These are phyloP conservation scores for Nitzschia sp. DNA, from an alignment of 108 stramenopile genomes.

Conservation along the genomic window DNA sequence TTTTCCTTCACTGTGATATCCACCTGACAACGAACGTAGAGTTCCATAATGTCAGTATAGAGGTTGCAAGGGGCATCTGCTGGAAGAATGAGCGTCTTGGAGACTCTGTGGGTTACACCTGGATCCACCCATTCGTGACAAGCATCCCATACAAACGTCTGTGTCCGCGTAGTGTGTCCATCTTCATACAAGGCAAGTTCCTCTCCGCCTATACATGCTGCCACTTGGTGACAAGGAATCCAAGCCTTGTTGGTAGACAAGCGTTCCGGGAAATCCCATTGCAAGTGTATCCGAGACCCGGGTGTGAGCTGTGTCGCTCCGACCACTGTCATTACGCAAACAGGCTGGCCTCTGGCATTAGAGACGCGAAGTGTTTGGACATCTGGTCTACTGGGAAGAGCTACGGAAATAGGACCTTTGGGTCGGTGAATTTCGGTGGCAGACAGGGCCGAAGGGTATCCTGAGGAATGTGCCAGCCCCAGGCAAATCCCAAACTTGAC, in stretches of 20 bases:
- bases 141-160: conserved; percentile 50
- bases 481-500: conserved; percentile 39
- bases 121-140: conserved; percentile 53
- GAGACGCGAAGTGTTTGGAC: conserved; percentile 47
- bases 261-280: conserved; percentile 49
- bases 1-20: conserved; percentile 50
- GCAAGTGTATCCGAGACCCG: conserved; percentile 43
- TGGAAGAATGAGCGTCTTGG: conserved; percentile 34
- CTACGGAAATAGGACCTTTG: conserved; percentile 43
- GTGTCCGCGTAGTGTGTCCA: conserved; percentile 36
- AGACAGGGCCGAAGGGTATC: conserved; percentile 48
- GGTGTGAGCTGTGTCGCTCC: conserved; percentile 38
- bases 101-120: conserved; percentile 42
- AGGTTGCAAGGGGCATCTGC: conserved; percentile 44
- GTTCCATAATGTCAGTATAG: conserved; percentile 46
- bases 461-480: conserved; percentile 49
- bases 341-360: conserved; percentile 30
- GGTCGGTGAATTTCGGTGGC: conserved; percentile 46
- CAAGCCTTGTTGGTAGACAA: conserved; percentile 10
- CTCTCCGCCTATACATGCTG: conserved; percentile 54
- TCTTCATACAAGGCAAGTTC: conserved; percentile 47
- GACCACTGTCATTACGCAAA: conserved; percentile 49
- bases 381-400: neutral
- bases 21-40: conserved; percentile 34
- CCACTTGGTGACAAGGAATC: conserved; percentile 54